Base-by-base conservation (phyloP, 805 yeast species). In the Nakazawaea molendinolei region DNA sequence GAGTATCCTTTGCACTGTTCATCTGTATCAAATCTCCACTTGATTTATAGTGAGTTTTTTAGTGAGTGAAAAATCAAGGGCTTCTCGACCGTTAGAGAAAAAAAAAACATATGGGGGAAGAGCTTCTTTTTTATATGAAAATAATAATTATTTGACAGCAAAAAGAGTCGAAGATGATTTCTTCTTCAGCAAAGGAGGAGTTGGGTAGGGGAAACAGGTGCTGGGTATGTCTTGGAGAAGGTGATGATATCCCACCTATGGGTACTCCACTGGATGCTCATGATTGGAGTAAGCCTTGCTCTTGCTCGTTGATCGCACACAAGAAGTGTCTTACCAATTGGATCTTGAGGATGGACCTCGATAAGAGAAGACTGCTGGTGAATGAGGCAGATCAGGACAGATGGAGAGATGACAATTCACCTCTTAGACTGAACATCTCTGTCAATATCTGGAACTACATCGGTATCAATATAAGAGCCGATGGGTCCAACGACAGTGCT, bases 271-370 rank as follows among this genome's bases (percentile, higher is more conserved):
- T 31, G 12, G 58, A 53, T 29, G 52, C 60, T 2, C 52, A 55
- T 17, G 62, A 57, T 33, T 68, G 72, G 72, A 56, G 65, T 13
- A 56, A 55, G 14, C 71, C 72, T 1, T 69, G 75, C 39, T 39
- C 49, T 13, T 70, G 76, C 46, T 64, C 66, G 4, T 45, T 70
- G 18, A 45, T 55, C 8, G 74, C 71, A 4, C 76, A 70, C 45
- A 58, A 68, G 29, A 50, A 49, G 32, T 70, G 76, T 36, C 51
- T 70, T 23, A 46, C 63, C 8, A 56, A 59, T 8, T 68, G 72
- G 72, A 58, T 60, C 3, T 47, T 58, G 18, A 52, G 58, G 31
- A 40, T 53, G 16, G 58, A 50, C 21, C 29, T 52, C 4, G 49
- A 49, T 16, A 44, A 44, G 27, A 36, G 48, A 20, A 35, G 7